A percentile compares a stretch with the other conserved stretches of the same genome.
phyloP scores from a whole-genome alignment of 768 basidiomycete species.

The Leccinum rimulosum region DNA sequence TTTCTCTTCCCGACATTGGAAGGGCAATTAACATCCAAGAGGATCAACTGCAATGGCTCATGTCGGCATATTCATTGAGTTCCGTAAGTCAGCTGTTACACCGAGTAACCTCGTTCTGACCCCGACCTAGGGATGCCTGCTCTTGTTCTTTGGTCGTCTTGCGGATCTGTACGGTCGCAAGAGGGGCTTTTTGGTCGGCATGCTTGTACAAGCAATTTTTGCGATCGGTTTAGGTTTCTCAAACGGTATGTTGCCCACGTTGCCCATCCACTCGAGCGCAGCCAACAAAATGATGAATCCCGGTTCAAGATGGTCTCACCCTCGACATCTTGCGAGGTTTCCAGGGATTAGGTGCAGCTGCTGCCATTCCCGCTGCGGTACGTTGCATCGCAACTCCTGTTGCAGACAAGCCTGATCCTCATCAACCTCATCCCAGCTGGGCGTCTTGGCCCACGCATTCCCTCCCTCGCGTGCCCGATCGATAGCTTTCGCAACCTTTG shows the following conservation, averaged over 20 bases:
- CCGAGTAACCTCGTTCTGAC: slow-evolving; percentile 1
- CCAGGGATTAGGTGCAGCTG: slow-evolving; percentile 80
- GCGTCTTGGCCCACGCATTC: slow-evolving; percentile 80
- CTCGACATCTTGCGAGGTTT: slow-evolving; percentile 73
- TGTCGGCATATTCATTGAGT: slow-evolving; percentile 65
- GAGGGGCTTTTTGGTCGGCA: slow-evolving; percentile 60
- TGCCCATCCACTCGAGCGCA: background rate
- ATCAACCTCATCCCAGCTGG: slow-evolving; percentile 45
- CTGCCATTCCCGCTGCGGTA: slow-evolving; percentile 71
- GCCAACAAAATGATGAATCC: no score
- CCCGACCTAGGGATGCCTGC: slow-evolving; percentile 65
- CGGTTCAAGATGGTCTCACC: slow-evolving; percentile 49
- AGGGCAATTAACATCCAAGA: slow-evolving; percentile 47
- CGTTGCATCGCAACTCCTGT: slow-evolving; percentile 16
- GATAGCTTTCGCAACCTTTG: slow-evolving; percentile 78
- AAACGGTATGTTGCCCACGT: slow-evolving; percentile 35
- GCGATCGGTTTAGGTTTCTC: slow-evolving; percentile 66
- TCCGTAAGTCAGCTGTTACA: slow-evolving; percentile 44
- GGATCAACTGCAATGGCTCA: slow-evolving; percentile 61
- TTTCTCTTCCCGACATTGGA: slow-evolving; percentile 53
- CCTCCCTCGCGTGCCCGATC: slow-evolving; percentile 65
- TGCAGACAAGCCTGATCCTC: background rate
- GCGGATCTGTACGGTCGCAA: slow-evolving; percentile 82
- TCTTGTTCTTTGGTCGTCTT: slow-evolving; percentile 74
- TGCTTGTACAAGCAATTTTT: slow-evolving; percentile 49